Conservation (phyloP, 1,284 basidiomycete species). For the Phellopilus nigrolimitatus region DNA sequence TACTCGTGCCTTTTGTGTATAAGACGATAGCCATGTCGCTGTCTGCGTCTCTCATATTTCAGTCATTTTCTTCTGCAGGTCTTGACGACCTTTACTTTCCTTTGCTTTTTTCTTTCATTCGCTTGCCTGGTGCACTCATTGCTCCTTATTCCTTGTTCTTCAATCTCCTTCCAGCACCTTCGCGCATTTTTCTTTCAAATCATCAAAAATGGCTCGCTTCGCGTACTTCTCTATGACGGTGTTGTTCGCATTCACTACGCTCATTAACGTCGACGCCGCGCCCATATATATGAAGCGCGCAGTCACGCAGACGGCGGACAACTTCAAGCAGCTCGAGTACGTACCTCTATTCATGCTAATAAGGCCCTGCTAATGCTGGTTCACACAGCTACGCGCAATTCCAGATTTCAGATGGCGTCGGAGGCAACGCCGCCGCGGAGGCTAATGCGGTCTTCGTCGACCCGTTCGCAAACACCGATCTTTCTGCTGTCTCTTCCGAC, state of each 20-base stretch:
- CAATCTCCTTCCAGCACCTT: background rate
- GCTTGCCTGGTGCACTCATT: constrained; percentile 17
- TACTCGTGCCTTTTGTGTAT: too few species aligned
- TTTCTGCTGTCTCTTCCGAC: constrained; percentile 26
- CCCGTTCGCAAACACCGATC: constrained; percentile 2
- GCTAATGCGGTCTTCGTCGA: constrained; percentile 40
- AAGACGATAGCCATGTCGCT: too few species aligned
- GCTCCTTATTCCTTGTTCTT: constrained; percentile 14
- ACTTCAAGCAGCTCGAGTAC: constrained; percentile 26
- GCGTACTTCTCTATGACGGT: constrained; percentile 22
- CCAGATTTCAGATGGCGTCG: constrained; percentile 43
- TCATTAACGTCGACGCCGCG: constrained; percentile 19
- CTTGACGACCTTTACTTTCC: constrained; percentile 26
- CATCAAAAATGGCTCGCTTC: constrained; percentile 11
- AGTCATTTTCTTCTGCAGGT: constrained; percentile 11
- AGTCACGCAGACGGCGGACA: constrained; percentile 16
- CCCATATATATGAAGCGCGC: constrained; percentile 1
- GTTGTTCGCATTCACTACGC: constrained; percentile 7
- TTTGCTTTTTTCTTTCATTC: constrained; percentile 15
- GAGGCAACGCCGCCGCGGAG: constrained; percentile 37
- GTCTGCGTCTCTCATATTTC: too few species aligned
- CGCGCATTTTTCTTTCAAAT: constrained; percentile 8
- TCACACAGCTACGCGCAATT: constrained; percentile 36
- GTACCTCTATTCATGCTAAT: background rate
- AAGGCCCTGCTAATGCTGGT: background rate